These are phyloP conservation scores for Syzygium grande DNA, from an alignment of 345 rosid genomes.

Conservation along the genomic window DNA sequence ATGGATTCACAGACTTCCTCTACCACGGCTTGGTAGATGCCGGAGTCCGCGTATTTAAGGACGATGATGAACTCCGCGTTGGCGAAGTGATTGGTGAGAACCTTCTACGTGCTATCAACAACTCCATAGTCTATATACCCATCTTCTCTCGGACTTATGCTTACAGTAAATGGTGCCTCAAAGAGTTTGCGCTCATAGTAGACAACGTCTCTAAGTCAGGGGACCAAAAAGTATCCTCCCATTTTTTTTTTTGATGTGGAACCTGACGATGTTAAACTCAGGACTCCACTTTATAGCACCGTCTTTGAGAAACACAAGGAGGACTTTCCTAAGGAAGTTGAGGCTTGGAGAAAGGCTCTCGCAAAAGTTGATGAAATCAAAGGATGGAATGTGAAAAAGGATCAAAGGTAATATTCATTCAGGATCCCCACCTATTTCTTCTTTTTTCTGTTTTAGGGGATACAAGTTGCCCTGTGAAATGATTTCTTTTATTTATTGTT, in stretches of 20 bases:
- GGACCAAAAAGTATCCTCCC: too few relatives aligned
- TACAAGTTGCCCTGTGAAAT: not conserved
- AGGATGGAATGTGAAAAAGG: not conserved
- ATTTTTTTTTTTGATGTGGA: not conserved
- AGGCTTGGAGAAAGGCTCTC: not conserved
- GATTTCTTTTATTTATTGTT: too few relatives aligned
- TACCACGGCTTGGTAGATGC: not conserved
- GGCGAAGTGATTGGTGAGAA: not conserved
- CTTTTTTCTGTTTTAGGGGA: not conserved
- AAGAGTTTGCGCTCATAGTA: not conserved
- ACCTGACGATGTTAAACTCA: not conserved
- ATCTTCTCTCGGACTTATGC: not conserved
- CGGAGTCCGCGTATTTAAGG: not conserved
- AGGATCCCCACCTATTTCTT: not conserved
- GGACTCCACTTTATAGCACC: not conserved
- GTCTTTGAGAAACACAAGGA: not conserved
- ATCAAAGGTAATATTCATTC: not conserved
- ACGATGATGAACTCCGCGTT: too few relatives aligned
- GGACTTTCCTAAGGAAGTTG: not conserved
- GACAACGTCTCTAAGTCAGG: accelerated
- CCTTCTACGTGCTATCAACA: accelerated
- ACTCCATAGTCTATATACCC: not conserved
- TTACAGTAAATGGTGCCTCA: not conserved
- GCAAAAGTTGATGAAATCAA: not conserved
- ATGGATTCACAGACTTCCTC: not conserved